phyloP scores from a whole-genome alignment of 177 flowering plant genomes.

The Vitis hybrid region DNA sequence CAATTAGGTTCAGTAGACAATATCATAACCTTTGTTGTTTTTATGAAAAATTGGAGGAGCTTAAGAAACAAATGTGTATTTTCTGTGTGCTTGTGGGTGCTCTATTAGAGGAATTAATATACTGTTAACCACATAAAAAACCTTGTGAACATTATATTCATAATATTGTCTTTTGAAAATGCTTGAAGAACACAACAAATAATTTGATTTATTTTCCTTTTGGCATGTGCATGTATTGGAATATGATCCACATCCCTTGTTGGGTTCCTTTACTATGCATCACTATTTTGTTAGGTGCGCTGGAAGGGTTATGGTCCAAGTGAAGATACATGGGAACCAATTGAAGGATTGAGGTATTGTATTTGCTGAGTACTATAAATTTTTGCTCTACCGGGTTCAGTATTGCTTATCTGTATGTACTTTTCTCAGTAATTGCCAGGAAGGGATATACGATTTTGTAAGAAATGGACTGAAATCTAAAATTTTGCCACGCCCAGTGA shows the following conservation, averaged over 20 bases:
- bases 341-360: slow-evolving; percentile 59
- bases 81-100: no score
- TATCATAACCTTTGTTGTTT: no score
- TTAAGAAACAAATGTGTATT: no score
- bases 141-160: no score
- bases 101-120: no score
- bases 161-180: no score
- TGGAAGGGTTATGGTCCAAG: slow-evolving; percentile 80
- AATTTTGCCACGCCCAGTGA: slow-evolving; percentile 85
- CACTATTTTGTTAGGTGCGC: slow-evolving; percentile 49
- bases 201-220: background rate
- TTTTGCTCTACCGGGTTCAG: slow-evolving; percentile 2
- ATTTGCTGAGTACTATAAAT: background rate
- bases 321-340: slow-evolving; percentile 91
- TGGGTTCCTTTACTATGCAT: background rate
- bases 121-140: no score
- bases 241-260: background rate
- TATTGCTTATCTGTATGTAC: background rate
- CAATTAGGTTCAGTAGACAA: no score
- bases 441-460: slow-evolving; percentile 58
- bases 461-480: slow-evolving; percentile 49
- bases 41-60: no score
- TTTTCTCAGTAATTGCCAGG: slow-evolving; percentile 64
- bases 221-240: background rate
- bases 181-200: no score